Evolutionary conservation across 2,329 filamentous ascomycete genomes (phyloP).

Genomic region (Fusarium chlamydosporum): DNA sequence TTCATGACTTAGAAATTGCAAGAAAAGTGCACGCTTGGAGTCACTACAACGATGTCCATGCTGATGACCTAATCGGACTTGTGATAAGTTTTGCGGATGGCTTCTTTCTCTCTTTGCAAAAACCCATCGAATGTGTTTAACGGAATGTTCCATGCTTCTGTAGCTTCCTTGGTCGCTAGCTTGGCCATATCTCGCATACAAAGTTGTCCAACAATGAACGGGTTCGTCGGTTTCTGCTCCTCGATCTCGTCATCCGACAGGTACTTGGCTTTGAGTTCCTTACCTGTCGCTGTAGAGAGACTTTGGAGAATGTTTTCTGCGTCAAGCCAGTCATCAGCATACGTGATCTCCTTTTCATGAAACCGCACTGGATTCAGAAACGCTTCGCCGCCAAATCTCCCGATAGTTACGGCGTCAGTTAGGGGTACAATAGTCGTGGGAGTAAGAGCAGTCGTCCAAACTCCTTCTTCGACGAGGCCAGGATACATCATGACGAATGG

Average conservation of each 20-base stretch:
- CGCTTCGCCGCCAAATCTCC: conserved; percentile 60
- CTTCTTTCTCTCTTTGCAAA: conserved; percentile 57
- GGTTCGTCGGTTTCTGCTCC: conserved; percentile 54
- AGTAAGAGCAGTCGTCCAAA: conserved; percentile 56
- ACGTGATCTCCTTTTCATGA: conserved; percentile 56
- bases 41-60: background rate
- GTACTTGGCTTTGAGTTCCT: conserved; percentile 56
- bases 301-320: conserved; percentile 55
- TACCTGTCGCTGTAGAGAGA: conserved; percentile 55
- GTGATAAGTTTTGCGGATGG: conserved; percentile 51
- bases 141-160: conserved; percentile 57
- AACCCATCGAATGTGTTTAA: conserved; percentile 62
- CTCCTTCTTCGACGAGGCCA: conserved; percentile 56
- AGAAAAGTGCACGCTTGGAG: background rate
- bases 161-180: conserved; percentile 56
- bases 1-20: background rate
- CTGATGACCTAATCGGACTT: conserved; percentile 1
- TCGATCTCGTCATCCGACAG: conserved; percentile 60
- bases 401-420: conserved; percentile 64
- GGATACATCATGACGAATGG: conserved; percentile 60
- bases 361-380: conserved; percentile 60
- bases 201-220: conserved; percentile 58
- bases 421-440: conserved; percentile 58
- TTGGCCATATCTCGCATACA: conserved; percentile 54
- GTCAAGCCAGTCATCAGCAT: conserved; percentile 59